Evolutionary conservation across 192 early-diverging fungal species (phyloP).

Genomic region (Podila horticola): DNA sequence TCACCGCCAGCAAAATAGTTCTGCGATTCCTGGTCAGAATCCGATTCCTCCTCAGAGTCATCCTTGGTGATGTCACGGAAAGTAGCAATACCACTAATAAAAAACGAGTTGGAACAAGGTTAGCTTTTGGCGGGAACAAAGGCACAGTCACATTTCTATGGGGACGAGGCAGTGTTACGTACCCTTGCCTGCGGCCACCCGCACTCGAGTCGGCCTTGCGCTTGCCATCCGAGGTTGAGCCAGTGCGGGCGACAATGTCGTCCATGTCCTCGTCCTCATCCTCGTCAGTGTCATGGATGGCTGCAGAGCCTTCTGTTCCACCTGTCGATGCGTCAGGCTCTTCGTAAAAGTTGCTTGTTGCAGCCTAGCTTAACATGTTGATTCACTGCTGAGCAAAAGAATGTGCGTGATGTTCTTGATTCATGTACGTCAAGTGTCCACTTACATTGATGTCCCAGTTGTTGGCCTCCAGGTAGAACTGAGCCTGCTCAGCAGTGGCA

Average conservation of each 20-base stretch:
- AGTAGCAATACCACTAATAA: constrained; percentile 56
- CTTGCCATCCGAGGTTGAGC: constrained; percentile 21
- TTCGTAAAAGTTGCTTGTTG: constrained; percentile 77
- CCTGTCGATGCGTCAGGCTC: constrained; percentile 30
- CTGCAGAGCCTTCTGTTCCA: background rate
- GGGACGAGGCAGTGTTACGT: constrained; percentile 8
- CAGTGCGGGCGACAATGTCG: constrained; percentile 11
- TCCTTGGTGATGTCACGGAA: constrained; percentile 54
- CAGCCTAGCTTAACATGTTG: constrained; percentile 53
- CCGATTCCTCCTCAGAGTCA: constrained; percentile 45
- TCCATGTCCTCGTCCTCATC: constrained; percentile 55
- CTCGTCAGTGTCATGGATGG: constrained; percentile 54
- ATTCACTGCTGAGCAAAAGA: background rate
- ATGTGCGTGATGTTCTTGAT: background rate
- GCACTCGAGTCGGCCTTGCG: constrained; percentile 24
- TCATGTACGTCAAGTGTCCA: background rate
- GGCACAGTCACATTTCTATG: background rate
- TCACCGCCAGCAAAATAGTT: constrained; percentile 95
- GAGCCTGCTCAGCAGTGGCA: constrained; percentile 65
- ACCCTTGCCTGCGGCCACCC: constrained; percentile 40
- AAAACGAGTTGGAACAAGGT: background rate
- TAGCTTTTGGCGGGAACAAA: background rate
- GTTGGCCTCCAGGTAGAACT: constrained; percentile 79
- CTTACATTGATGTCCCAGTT: constrained; percentile 83
- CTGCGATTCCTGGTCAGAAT: constrained; percentile 65